Evolutionary conservation across 202 grass and related monocot species (phyloP), one percentile per base, ranked within the genome.

Genomic region (Thinopyrum obtusiflorum): DNA sequence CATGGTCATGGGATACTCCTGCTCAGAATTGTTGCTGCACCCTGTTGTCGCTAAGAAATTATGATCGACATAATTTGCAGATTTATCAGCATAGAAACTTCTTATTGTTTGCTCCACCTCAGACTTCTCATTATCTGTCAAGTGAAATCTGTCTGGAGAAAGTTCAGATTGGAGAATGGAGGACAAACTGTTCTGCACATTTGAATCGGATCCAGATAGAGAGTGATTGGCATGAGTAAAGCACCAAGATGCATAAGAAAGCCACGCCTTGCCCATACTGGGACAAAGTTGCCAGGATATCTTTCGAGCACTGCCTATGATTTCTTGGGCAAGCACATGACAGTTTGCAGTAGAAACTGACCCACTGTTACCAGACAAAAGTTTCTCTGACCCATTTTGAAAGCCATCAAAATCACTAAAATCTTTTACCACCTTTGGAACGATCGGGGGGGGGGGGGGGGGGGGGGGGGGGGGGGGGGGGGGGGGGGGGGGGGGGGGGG

Each of bases 231-330:
- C 93, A 89, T 93, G 91, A 65, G 66, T 32, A 79, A 93, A 95
- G 86, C 95, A 98, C 95, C 95, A 98, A 77, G 91, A 91, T 82
- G 93, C 95, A 93, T 95, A 98, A 89, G 93, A 90, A 86, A 93
- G 89, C 95, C 95, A 98, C 20, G 91, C 81, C 83, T 98, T 98
- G 59, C 91, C 89, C 88, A 95, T 87, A 62, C 68, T 92, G 70
- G 95, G 95, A 85, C 91, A 90, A 83, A 98, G 89, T 84, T 90
- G 68, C 40, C 91, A 95, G 32, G 93, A 91, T 79, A 82, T 74
- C 84, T 93, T 98, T 76, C 36, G 83, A 77, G 88, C 84, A 60
- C 79, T 89, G 84, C 95, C 95, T 81, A 92, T 84, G 82, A 98
- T 90, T 90, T 98, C 91, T 89, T 98, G 89, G 73, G 94, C 37